Evolutionary conservation across 495 filamentous ascomycete species (phyloP).

Genomic region (Aspergillus olivimuriae): DNA sequence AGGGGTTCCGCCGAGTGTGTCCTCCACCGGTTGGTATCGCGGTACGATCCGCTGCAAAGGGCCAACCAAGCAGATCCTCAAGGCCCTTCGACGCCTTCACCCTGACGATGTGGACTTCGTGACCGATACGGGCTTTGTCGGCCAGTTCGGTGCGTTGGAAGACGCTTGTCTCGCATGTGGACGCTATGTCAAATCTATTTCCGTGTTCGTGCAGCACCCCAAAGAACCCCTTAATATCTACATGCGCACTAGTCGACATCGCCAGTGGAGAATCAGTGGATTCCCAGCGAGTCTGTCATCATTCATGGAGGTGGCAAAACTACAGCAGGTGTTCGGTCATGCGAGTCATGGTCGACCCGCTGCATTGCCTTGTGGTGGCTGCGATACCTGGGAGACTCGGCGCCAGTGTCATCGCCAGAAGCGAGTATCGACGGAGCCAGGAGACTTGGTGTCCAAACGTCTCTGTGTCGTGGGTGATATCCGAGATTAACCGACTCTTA

Average conservation of each 20-base stretch:
- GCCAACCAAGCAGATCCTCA: slow-evolving; percentile 6
- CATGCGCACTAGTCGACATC: slow-evolving; percentile 6
- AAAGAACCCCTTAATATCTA: slow-evolving; percentile 14
- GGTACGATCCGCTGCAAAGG: slow-evolving; percentile 17
- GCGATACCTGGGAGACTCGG: not conserved
- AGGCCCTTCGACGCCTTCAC: slow-evolving; percentile 10
- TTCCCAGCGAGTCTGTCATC: slow-evolving; percentile 13
- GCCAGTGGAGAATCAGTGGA: slow-evolving; percentile 14
- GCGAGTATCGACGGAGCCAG: too few species aligned
- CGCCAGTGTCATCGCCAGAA: not conserved
- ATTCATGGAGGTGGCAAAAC: slow-evolving; percentile 5
- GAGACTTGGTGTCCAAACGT: slow-evolving; percentile 3
- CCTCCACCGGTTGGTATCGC: slow-evolving; percentile 10
- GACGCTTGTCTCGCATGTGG: slow-evolving; percentile 12
- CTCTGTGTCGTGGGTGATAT: slow-evolving; percentile 1
- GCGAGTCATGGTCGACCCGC: slow-evolving; percentile 9
- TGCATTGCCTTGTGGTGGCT: slow-evolving; percentile 1
- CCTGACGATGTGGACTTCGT: slow-evolving; percentile 10
- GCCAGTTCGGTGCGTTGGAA: slow-evolving; percentile 6
- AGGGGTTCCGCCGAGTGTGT: slow-evolving; percentile 4
- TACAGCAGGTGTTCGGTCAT: slow-evolving; percentile 11
- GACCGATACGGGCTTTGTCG: slow-evolving; percentile 11
- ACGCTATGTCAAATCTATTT: slow-evolving; percentile 11
- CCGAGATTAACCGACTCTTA: not conserved
- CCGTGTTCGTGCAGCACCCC: slow-evolving; percentile 7